Conservation (phyloP, 495 filamentous ascomycete species). For the Penicillium canariense region DNA sequence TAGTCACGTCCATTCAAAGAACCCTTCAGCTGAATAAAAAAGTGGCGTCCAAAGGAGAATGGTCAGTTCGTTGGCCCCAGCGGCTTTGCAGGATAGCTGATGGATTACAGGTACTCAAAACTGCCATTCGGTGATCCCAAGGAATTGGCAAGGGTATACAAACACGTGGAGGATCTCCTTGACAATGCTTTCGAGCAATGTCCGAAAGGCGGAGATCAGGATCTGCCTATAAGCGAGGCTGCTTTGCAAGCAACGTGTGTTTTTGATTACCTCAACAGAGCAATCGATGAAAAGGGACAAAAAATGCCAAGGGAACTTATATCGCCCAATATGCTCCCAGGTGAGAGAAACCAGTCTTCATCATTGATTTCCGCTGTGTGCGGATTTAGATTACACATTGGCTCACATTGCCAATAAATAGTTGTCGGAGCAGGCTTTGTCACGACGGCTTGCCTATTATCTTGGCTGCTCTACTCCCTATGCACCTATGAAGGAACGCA, state of each 20-base stretch:
- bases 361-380: too few species aligned
- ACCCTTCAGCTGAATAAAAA: slow-evolving; percentile 51
- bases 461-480: slow-evolving; percentile 53
- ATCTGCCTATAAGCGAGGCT: slow-evolving; percentile 47
- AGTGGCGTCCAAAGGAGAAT: slow-evolving; percentile 40
- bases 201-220: too few species aligned
- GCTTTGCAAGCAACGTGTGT: slow-evolving; percentile 45
- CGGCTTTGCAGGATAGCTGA: too few species aligned
- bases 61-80: too few species aligned
- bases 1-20: slow-evolving; percentile 37
- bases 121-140: slow-evolving; percentile 53
- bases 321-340: slow-evolving; percentile 32
- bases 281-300: slow-evolving; percentile 49
- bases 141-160: too few species aligned
- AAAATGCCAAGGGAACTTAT: slow-evolving; percentile 42
- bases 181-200: too few species aligned
- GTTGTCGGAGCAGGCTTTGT: slow-evolving; percentile 55
- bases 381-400: too few species aligned
- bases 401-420: too few species aligned
- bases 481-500: slow-evolving; percentile 50
- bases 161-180: too few species aligned
- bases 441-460: slow-evolving; percentile 50
- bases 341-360: too few species aligned
- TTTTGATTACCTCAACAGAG: slow-evolving; percentile 46
- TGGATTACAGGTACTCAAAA: too few species aligned